Conservation (phyloP, 2,329 filamentous ascomycete genomes). For the Exophiala viscosa region DNA sequence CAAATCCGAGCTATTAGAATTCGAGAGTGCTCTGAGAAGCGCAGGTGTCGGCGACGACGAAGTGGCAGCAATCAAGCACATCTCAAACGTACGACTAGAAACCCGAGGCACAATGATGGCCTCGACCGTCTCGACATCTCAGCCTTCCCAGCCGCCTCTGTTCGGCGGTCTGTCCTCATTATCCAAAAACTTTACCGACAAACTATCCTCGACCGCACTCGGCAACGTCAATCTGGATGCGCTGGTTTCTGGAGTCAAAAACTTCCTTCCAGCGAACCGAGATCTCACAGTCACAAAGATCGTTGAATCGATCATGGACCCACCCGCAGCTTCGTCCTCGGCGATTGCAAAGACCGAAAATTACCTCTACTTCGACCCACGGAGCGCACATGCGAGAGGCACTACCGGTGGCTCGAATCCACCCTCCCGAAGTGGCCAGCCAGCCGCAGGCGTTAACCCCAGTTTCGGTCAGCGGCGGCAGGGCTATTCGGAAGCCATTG, state of each 20-base stretch:
- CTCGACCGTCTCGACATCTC: constrained; percentile 64
- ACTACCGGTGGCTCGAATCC: constrained; percentile 73
- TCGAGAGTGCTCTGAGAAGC: constrained; percentile 75
- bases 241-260: constrained; percentile 93
- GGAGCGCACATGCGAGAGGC: constrained; percentile 86
- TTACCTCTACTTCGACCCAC: constrained; percentile 95
- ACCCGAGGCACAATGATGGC: constrained; percentile 98
- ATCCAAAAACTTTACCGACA: constrained; percentile 85
- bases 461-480: constrained; percentile 89
- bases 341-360: constrained; percentile 95
- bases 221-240: constrained; percentile 84
- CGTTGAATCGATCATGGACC: constrained; percentile 97
- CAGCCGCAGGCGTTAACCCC: constrained; percentile 52
- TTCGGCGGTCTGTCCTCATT: constrained; percentile 93
- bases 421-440: constrained; percentile 40
- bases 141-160: constrained; percentile 62
- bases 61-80: constrained; percentile 73
- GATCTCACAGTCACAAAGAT: constrained; percentile 97
- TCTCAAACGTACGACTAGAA: constrained; percentile 86
- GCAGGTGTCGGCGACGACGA: constrained; percentile 62
- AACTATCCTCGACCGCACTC: constrained; percentile 86
- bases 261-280: constrained; percentile 92
- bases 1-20: constrained; percentile 75
- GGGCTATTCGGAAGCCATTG: constrained; percentile 82
- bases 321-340: constrained; percentile 78